Conservation (phyloP, 257 asterid genomes). For the Mentha longifolia region DNA sequence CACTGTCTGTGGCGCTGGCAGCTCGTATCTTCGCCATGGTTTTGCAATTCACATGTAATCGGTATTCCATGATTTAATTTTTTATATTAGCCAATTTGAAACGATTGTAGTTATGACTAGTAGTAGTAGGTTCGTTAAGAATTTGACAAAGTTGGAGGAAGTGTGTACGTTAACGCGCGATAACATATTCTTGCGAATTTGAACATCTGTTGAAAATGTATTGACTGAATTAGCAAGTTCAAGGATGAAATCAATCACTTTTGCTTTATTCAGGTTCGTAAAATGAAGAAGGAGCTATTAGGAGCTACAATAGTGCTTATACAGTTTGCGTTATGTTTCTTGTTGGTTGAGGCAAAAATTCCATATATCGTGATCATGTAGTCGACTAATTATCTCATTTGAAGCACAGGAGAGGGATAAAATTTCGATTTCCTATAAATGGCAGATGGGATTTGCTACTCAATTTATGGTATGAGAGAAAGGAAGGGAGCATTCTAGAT, state of each 20-base stretch:
- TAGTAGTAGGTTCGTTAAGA: neutral
- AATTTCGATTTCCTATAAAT: neutral
- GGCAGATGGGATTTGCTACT: neutral
- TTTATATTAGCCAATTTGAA: neutral
- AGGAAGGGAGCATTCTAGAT: neutral
- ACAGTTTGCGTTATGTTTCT: slow-evolving; percentile 1
- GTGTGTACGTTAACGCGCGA: no score
- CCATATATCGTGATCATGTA: neutral
- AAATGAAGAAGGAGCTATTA: neutral
- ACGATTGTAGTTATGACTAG: neutral
- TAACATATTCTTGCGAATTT: neutral
- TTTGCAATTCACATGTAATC: slow-evolving; percentile 95
- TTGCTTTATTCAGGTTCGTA: neutral
- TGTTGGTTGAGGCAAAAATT: neutral
- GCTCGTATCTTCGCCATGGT: slow-evolving; percentile 95
- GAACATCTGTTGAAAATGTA: neutral
- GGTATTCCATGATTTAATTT: slow-evolving; percentile 20
- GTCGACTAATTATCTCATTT: neutral
- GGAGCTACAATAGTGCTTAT: neutral
- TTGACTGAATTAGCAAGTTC: slow-evolving; percentile 9
- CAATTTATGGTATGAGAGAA: neutral
- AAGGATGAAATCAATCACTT: neutral
- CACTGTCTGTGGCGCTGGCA: slow-evolving; percentile 96
- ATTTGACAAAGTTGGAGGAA: neutral
- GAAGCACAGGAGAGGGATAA: neutral